Evolutionary conservation across 2,329 filamentous ascomycete species (phyloP).

Genomic region (Rutstroemia sydowiana): DNA sequence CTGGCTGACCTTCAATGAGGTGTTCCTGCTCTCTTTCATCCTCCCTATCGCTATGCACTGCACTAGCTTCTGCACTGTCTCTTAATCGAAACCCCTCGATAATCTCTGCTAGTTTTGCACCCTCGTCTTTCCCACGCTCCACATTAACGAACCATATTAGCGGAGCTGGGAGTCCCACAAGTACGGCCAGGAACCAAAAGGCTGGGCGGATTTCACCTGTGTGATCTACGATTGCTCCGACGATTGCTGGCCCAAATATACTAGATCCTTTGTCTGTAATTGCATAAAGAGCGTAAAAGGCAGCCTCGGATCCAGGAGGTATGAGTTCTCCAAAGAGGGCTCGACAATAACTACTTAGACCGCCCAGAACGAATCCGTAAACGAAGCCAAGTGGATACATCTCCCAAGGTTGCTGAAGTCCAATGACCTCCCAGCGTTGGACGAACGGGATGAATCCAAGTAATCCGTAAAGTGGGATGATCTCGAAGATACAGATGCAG

Average conservation of each 20-base stretch:
- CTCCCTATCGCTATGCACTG: not conserved
- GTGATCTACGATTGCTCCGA: conserved; percentile 81
- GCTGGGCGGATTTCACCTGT: conserved; percentile 74
- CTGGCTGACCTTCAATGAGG: not conserved
- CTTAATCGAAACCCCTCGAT: conserved; percentile 11
- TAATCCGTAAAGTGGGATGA: conserved; percentile 87
- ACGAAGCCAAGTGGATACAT: conserved; percentile 90
- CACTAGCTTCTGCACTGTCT: conserved; percentile 1
- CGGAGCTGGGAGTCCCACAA: conserved; percentile 76
- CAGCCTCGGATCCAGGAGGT: conserved; percentile 84
- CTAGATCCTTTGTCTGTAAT: conserved; percentile 97
- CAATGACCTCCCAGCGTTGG: conserved; percentile 63
- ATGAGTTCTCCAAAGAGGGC: conserved; percentile 89
- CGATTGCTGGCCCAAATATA: conserved; percentile 86
- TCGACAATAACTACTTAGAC: conserved; percentile 82
- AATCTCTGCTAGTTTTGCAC: conserved; percentile 48
- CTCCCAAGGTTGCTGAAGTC: conserved; percentile 87
- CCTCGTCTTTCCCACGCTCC: conserved; percentile 65
- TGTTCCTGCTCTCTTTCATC: not conserved
- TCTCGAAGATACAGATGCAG: conserved; percentile 80
- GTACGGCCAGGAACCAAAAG: conserved; percentile 79
- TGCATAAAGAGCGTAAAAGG: conserved; percentile 79
- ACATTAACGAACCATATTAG: conserved; percentile 80
- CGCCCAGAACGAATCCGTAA: conserved; percentile 91
- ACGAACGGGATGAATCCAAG: conserved; percentile 81